These are phyloP conservation scores for Xylaria scruposa DNA, from an alignment of 495 filamentous ascomycete genomes.

Conservation along the genomic window DNA sequence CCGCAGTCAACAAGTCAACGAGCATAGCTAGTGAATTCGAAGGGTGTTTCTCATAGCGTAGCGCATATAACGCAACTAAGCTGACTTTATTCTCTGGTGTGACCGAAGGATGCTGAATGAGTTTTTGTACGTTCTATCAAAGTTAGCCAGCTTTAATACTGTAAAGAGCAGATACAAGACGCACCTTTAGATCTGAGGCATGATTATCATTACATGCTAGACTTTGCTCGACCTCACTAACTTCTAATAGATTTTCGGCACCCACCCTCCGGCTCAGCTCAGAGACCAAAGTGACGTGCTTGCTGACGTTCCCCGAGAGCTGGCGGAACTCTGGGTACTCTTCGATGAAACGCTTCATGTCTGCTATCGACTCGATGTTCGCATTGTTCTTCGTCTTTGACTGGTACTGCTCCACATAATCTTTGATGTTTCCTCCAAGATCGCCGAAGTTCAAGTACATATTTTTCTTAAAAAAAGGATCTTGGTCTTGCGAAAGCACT, in stretches of 20 bases:
- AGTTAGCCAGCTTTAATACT: not conserved
- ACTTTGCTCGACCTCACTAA: constrained; percentile 96
- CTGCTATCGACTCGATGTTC: constrained; percentile 93
- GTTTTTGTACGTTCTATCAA: constrained; percentile 76
- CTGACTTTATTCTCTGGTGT: constrained; percentile 81
- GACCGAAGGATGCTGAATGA: constrained; percentile 78
- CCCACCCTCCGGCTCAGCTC: constrained; percentile 89
- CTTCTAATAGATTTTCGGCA: constrained; percentile 83
- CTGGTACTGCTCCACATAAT: constrained; percentile 98
- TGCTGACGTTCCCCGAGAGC: constrained; percentile 96
- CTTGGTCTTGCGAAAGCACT: constrained; percentile 94
- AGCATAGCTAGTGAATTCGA: constrained; percentile 80
- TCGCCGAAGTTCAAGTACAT: constrained; percentile 99
- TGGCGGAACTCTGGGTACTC: constrained; percentile 98
- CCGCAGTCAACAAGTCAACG: constrained; percentile 81
- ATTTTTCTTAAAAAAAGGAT: constrained; percentile 99
- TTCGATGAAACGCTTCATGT: constrained; percentile 99
- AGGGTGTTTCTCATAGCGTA: constrained; percentile 88
- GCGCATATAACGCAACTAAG: constrained; percentile 87
- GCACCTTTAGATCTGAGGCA: constrained; percentile 80
- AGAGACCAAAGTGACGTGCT: constrained; percentile 94
- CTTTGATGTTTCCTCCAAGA: constrained; percentile 95
- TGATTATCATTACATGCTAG: constrained; percentile 97
- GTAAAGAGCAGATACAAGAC: constrained; percentile 19
- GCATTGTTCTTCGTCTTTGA: constrained; percentile 90